Evolutionary conservation across 257 asterid species (phyloP).

Genomic region (Ilex aquifolium): DNA sequence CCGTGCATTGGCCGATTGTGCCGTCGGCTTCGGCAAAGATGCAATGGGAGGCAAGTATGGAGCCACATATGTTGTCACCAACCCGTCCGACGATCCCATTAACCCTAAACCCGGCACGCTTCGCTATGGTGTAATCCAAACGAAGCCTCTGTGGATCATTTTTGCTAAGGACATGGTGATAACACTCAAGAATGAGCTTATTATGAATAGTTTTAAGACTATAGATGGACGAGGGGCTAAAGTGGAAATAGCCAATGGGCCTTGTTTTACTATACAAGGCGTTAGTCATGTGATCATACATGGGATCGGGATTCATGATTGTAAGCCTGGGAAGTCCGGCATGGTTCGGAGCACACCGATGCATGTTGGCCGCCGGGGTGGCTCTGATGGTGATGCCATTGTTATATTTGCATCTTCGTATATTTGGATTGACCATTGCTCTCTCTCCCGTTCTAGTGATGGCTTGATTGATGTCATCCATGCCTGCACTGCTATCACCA

Average conservation of each 20-base stretch:
- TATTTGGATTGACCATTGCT: constrained; percentile 82
- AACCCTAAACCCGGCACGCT: constrained; percentile 72
- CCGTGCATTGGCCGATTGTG: constrained; percentile 59
- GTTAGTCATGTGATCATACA: constrained; percentile 65
- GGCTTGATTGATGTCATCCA: constrained; percentile 86
- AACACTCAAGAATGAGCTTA: constrained; percentile 50
- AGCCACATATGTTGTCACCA: constrained; percentile 44
- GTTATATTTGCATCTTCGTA: constrained; percentile 47
- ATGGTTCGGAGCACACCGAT: constrained; percentile 38
- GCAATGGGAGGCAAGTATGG: constrained; percentile 73
- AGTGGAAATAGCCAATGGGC: constrained; percentile 82
- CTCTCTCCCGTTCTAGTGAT: constrained; percentile 48
- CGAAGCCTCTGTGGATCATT: constrained; percentile 62
- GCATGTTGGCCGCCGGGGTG: constrained; percentile 55
- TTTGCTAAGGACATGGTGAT: constrained; percentile 62
- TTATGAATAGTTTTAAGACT: constrained; percentile 71
- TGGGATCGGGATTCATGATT: constrained; percentile 71
- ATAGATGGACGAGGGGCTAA: constrained; percentile 85
- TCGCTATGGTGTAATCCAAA: constrained; percentile 59
- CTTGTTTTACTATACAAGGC: constrained; percentile 59
- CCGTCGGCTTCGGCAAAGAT: constrained; percentile 57
- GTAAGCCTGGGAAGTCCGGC: constrained; percentile 63
- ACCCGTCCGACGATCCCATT: constrained; percentile 52
- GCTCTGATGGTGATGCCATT: constrained; percentile 78
- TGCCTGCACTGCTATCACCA: constrained; percentile 68